phyloP scores from a whole-genome alignment of 2,329 filamentous ascomycete species.

The Bimuria novae-zelandiae region DNA sequence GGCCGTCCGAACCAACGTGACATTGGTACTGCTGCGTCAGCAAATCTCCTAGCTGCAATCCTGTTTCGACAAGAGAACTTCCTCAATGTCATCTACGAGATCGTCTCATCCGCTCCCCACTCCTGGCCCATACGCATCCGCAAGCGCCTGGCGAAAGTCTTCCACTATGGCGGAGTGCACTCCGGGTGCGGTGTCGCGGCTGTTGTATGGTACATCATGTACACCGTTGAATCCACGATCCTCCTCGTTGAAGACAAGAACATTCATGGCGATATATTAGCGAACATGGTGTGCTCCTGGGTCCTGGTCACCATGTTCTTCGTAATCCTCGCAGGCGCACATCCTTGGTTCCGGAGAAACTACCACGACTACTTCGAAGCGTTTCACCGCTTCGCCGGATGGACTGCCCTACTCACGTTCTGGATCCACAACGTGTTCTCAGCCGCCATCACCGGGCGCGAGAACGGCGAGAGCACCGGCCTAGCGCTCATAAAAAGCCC shows the following conservation, averaged over 20 bases:
- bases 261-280: not conserved
- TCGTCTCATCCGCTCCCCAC: not conserved
- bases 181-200: slow-evolving; percentile 1
- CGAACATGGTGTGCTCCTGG: slow-evolving; percentile 1
- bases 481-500: not conserved
- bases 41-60: not conserved
- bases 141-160: slow-evolving; percentile 1
- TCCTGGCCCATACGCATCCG: not conserved
- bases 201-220: slow-evolving; percentile 5
- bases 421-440: slow-evolving; percentile 5
- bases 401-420: not conserved
- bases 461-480: not conserved
- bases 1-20: not conserved
- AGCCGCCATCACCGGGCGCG: not conserved
- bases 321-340: not conserved
- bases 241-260: not conserved
- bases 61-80: slow-evolving; percentile 3
- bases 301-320: slow-evolving; percentile 2
- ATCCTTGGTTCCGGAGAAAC: not conserved
- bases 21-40: not conserved
- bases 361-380: slow-evolving; percentile 5
- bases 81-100: not conserved
- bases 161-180: slow-evolving; percentile 1
- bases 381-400: slow-evolving; percentile 1
- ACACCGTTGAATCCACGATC: not conserved